Evolutionary conservation across 1,139 yeast genomes (phyloP), one percentile per base, ranked within the genome.

Genomic region (Yamadazyma sp.): DNA sequence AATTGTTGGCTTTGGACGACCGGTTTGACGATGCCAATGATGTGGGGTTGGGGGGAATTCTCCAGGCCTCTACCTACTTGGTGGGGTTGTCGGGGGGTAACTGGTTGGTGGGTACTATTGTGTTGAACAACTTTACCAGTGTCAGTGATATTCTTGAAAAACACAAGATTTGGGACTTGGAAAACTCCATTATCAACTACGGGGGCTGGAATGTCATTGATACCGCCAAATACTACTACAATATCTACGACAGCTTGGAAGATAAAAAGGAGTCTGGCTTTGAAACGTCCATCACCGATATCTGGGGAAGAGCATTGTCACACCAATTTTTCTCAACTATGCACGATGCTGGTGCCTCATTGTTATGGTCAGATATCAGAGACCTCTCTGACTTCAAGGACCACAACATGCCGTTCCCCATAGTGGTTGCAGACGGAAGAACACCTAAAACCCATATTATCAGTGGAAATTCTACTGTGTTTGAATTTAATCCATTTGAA

Each of bases 301-400:
- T 86, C 45, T 90, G 97, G 97, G 95, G 94, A n/a, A 71, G 95
- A 54, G 83, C 88, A 1, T 67, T 89, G 38, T 77, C 94, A 1
- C 77, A 82, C 53, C 95, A 87, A 61, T 83, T 84, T 57, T 80
- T 89, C 56, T 68, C 82, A 42, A 67, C 69, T 39, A 65, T 69
- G 35, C 57, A 72, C 26, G 74, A 78, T 46, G 78, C 76, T 39
- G 87, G 86, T 40, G 81, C 76, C 2, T 81, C 77, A 6, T 66
- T 82, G 52, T 75, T 86, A 2, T 85, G 86, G 78, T 74, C 86
- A 8, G 78, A 80, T 34, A 59, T 86, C 33, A 72, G 76, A 55
- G 71, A 72, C 22, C 62, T 69, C 37, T 73, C 68, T 11, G 74
- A 68, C 18, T 86, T 86, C 63, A 53, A 59, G 31, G 67, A 73